Percentiles rank a stretch among this genome's conserved stretches.
phyloP scores from a whole-genome alignment of 1,139 yeast genomes.

The Geotrichum cucujoidarum region DNA sequence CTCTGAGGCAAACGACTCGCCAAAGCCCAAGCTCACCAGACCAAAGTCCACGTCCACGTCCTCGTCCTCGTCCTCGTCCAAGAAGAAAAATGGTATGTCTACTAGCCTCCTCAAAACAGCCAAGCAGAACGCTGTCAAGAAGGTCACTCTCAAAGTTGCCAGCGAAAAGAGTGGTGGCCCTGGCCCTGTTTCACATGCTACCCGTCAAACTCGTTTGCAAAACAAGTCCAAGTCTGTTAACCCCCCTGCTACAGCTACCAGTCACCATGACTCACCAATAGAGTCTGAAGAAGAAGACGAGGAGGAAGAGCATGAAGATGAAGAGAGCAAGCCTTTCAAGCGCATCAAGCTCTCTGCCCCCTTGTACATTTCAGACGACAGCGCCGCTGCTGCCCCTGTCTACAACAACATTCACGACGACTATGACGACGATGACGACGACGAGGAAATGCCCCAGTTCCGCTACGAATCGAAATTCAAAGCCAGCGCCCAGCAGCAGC shows the following conservation, averaged over 20 bases:
- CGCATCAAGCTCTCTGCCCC: conserved; percentile 2
- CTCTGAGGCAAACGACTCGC: neutral
- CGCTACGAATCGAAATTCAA: conserved; percentile 25
- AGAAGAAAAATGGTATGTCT: conserved; percentile 2
- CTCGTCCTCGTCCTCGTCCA: no score
- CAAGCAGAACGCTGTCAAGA: neutral
- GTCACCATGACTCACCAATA: conserved; percentile 1
- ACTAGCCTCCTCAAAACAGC: neutral
- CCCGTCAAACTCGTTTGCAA: conserved; percentile 3
- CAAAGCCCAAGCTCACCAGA: neutral
- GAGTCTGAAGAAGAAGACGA: neutral
- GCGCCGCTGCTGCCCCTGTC: conserved; percentile 4
- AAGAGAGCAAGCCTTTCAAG: conserved; percentile 2
- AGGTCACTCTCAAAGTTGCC: neutral
- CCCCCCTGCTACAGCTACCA: neutral
- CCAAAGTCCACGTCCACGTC: neutral
- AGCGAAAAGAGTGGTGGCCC: neutral
- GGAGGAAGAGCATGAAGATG: neutral
- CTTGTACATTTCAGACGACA: conserved; percentile 5
- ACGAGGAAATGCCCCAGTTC: conserved; percentile 26
- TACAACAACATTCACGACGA: conserved; percentile 25
- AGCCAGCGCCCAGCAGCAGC: neutral
- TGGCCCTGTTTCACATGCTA: conserved; percentile 1
- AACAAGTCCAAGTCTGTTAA: conserved; percentile 3
- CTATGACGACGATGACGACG: conserved; percentile 19